These are phyloP conservation scores for Angophora floribunda DNA, from an alignment of 345 rosid species.

Conservation along the genomic window DNA sequence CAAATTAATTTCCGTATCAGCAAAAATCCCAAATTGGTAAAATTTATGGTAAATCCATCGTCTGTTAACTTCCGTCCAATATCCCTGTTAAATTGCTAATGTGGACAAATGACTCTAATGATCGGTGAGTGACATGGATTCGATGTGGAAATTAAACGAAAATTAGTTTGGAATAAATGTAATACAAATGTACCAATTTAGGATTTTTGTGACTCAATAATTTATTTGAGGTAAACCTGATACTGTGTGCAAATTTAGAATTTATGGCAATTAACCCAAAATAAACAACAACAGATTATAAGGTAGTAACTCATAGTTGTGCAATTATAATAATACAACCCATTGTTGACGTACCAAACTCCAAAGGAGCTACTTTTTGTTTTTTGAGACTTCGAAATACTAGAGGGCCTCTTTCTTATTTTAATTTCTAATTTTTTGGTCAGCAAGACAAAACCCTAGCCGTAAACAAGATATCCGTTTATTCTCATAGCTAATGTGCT, in stretches of 20 bases:
- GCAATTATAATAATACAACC: neutral
- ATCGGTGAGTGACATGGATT: accelerated
- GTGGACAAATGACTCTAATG: neutral
- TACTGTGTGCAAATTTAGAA: neutral
- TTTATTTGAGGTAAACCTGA: neutral
- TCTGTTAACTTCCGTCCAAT: accelerated
- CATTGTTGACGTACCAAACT: neutral
- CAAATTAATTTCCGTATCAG: neutral
- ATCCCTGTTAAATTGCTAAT: neutral
- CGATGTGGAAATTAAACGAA: neutral
- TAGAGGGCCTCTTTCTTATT: neutral
- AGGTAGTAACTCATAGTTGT: neutral
- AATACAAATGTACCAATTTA: accelerated
- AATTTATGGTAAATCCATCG: accelerated
- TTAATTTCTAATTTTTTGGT: neutral
- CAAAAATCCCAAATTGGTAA: neutral
- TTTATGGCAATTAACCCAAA: neutral
- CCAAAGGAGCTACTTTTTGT: neutral
- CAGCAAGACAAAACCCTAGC: neutral
- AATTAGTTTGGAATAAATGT: neutral
- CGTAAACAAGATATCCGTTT: neutral
- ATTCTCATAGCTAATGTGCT: too few species aligned
- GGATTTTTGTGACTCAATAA: neutral
- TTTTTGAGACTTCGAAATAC: neutral
- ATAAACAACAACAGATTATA: neutral